Evolutionary conservation across 371 early-diverging fungal genomes (phyloP).

Genomic region (Syncephalis plumigaleata): DNA sequence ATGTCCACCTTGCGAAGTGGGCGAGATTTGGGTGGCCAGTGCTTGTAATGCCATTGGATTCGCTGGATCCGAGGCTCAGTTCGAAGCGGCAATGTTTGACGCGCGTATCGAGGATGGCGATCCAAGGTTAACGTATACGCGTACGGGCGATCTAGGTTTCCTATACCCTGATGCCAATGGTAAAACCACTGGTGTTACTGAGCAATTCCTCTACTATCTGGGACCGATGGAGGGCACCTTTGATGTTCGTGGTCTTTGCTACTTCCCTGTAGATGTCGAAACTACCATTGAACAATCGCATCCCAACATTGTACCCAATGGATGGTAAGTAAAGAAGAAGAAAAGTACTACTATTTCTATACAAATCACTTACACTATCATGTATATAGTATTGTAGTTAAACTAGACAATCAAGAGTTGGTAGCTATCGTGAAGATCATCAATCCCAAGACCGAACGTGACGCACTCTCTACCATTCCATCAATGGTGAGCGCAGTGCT

Average conservation of each 20-base stretch:
- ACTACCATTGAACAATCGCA: conserved; percentile 42
- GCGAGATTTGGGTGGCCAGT: conserved; percentile 77
- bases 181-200: conserved; percentile 11
- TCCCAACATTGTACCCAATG: conserved; percentile 25
- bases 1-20: conserved; percentile 50
- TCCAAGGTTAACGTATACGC: conserved; percentile 41
- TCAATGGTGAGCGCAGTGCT: conserved; percentile 45
- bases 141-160: conserved; percentile 77
- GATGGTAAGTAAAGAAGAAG: conserved; percentile 35
- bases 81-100: conserved; percentile 14
- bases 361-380: neutral
- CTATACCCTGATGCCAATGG: conserved; percentile 40
- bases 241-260: conserved; percentile 46
- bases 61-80: conserved; percentile 1
- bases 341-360: neutral
- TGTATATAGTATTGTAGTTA: neutral
- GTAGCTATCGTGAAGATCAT: conserved; percentile 1
- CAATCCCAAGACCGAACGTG: neutral
- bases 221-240: conserved; percentile 53
- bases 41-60: conserved; percentile 24
- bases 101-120: conserved; percentile 42
- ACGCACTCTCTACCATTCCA: conserved; percentile 8
- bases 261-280: conserved; percentile 61
- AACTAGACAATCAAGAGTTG: neutral
- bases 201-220: conserved; percentile 54